Evolutionary conservation across 192 early-diverging fungal species (phyloP), one percentile per base, ranked within the genome.

Genomic region (Backusella westeae): DNA sequence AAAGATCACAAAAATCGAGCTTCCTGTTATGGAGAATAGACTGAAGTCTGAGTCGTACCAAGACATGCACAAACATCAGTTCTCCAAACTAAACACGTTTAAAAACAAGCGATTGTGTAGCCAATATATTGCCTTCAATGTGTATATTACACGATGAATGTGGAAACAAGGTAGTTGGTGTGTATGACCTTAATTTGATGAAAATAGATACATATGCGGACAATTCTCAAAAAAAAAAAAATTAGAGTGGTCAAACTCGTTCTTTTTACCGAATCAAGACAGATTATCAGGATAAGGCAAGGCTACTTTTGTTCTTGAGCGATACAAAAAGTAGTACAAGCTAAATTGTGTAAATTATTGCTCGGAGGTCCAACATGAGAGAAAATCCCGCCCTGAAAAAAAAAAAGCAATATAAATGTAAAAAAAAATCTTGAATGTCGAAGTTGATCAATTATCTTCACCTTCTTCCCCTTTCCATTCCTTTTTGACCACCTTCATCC

Each of bases 221-320:
- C 56, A 59, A 59, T 59, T 59, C 21, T 59, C 23, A 59, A 59
- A 59, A 63, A 63, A 26, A 26, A 59, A 26, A 29, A 29, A 29
- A 29, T 59, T 63, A 63, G 56, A 63, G 56, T 63, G 56, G 56
- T 63, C 8, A 63, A 63, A n/a, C 68, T 69, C 68, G 68, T 69
- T 69, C 35, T 38, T 69, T 41, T 69, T 38, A 69, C 68, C 34
- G 34, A 69, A 69, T 69, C 34, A 39, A 69, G 68, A 69, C 35
- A 69, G 68, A 69, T 69, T 69, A 69, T 69, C 38, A 23, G 38
- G 21, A 69, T 69, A 69, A 41, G 68, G 68, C 38, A 69, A 69
- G 68, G 26, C 68, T 69, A 38, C 34, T 39, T 39, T 41, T 36
- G 68, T n/a, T 63, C 35, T 69, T 41, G 35, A 69, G 38, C 19